Conservation (phyloP, 2,329 filamentous ascomycete genomes). For the Fonsecaea pedrosoi region DNA sequence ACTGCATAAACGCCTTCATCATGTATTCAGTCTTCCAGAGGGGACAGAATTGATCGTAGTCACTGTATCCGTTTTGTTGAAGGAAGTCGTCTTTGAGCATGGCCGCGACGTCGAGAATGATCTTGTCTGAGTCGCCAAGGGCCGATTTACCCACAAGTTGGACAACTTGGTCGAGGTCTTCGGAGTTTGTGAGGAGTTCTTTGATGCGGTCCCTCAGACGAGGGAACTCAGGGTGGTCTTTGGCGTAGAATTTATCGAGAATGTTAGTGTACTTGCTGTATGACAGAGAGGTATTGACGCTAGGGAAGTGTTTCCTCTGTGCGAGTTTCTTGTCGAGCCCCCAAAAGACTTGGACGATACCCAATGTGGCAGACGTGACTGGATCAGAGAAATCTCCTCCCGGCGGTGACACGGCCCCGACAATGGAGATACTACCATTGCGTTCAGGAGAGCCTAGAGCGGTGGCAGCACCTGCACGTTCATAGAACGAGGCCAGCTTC, state of each 20-base stretch:
- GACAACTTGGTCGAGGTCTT: conserved; percentile 97
- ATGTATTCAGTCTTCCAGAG: conserved; percentile 99
- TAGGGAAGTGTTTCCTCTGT: conserved; percentile 98
- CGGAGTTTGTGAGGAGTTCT: conserved; percentile 90
- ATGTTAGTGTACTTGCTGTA: conserved; percentile 95
- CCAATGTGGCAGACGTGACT: conserved; percentile 88
- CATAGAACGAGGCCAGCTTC: conserved; percentile 98
- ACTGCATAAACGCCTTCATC: conserved; percentile 99
- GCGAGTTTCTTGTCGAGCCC: conserved; percentile 99
- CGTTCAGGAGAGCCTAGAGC: conserved; percentile 88
- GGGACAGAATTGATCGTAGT: conserved; percentile 99
- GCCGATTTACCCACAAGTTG: conserved; percentile 98
- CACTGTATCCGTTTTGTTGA: conserved; percentile 98
- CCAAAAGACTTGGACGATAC: conserved; percentile 99
- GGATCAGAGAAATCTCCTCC: conserved; percentile 99
- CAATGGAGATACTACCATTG: conserved; percentile 92
- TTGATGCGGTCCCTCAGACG: conserved; percentile 90
- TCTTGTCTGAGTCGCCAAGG: conserved; percentile 95
- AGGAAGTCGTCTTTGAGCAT: conserved; percentile 98
- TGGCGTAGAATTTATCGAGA: conserved; percentile 92
- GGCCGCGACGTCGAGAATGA: conserved; percentile 88
- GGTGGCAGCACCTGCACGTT: conserved; percentile 88
- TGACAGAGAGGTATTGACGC: conserved; percentile 90
- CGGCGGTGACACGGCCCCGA: conserved; percentile 94
- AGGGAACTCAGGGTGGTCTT: conserved; percentile 93